phyloP scores from a whole-genome alignment of 345 rosid genomes.

The Eutrema japonicum region DNA sequence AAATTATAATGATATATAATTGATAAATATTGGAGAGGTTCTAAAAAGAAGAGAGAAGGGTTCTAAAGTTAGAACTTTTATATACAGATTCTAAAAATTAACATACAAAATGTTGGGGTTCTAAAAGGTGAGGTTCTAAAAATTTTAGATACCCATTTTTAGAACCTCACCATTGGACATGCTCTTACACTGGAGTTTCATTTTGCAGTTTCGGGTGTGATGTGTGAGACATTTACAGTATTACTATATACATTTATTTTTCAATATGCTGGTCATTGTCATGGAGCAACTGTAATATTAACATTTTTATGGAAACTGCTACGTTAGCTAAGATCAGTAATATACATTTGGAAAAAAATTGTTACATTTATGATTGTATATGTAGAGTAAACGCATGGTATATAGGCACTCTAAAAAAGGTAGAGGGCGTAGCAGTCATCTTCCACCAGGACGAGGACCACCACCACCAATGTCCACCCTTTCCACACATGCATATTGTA shows the following conservation, averaged over 20 bases:
- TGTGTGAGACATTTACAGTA: conserved; percentile 17
- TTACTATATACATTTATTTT: not conserved
- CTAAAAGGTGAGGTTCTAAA: no score
- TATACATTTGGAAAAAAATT: not conserved
- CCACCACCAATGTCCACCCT: conserved; percentile 40
- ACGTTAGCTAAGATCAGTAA: not conserved
- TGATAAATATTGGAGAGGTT: no score
- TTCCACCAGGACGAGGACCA: conserved; percentile 29
- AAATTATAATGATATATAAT: no score
- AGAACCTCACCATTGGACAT: no score
- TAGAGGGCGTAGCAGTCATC: conserved; percentile 33
- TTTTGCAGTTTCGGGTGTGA: not conserved
- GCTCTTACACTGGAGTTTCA: not conserved
- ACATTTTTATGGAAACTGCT: not conserved
- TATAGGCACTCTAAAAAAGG: conserved; percentile 29
- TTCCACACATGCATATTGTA: conserved; percentile 31
- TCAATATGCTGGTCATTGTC: not conserved
- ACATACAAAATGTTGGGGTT: no score
- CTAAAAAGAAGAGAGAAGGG: no score
- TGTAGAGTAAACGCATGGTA: conserved; percentile 37
- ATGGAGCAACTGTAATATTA: conserved; percentile 4
- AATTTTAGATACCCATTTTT: no score
- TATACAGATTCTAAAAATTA: no score
- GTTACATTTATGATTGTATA: not conserved
- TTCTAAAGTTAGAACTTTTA: no score